Conservation (phyloP, 768 basidiomycete genomes). For the Rhizopogon vesiculosus region DNA sequence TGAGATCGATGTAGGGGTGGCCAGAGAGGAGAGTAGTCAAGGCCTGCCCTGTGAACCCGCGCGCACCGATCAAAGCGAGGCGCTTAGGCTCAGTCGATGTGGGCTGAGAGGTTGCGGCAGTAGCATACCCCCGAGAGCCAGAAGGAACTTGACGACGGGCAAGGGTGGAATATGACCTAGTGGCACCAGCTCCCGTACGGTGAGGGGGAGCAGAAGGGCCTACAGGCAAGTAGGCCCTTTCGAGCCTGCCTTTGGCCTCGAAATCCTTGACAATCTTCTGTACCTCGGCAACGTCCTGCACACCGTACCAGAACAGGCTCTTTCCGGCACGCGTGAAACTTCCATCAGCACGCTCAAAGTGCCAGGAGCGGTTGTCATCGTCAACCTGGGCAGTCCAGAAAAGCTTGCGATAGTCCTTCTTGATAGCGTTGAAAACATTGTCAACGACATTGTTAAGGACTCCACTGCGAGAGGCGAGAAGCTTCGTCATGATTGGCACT, state of each 20-base stretch:
- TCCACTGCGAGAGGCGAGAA: constrained; percentile 83
- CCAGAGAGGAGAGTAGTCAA: constrained; percentile 78
- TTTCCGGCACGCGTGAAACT: constrained; percentile 93
- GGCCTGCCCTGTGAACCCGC: constrained; percentile 94
- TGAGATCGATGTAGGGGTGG: constrained; percentile 87
- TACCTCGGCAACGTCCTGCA: constrained; percentile 87
- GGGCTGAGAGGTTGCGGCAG: constrained; percentile 38
- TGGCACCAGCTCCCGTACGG: constrained; percentile 31
- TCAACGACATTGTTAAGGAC: constrained; percentile 93
- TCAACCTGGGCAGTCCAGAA: constrained; percentile 99
- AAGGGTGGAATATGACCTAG: constrained; percentile 56
- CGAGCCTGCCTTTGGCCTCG: constrained; percentile 78
- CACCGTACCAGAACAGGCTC: constrained; percentile 97
- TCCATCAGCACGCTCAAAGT: constrained; percentile 97
- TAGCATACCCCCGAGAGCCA: constrained; percentile 75
- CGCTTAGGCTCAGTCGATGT: constrained; percentile 70
- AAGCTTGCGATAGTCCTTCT: constrained; percentile 87
- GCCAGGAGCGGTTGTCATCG: constrained; percentile 97
- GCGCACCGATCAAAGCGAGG: constrained; percentile 92
- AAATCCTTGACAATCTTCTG: constrained; percentile 76
- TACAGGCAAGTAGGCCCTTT: constrained; percentile 87
- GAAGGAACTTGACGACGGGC: constrained; percentile 42
- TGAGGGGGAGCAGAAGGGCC: constrained; percentile 65
- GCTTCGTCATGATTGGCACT: constrained; percentile 87
- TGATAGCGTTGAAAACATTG: constrained; percentile 96